Percentiles rank a stretch among this genome's conserved stretches.
These are phyloP conservation scores for Pseudodiploospora longispora DNA, from an alignment of 2,329 filamentous ascomycete genomes.

Conservation along the genomic window DNA sequence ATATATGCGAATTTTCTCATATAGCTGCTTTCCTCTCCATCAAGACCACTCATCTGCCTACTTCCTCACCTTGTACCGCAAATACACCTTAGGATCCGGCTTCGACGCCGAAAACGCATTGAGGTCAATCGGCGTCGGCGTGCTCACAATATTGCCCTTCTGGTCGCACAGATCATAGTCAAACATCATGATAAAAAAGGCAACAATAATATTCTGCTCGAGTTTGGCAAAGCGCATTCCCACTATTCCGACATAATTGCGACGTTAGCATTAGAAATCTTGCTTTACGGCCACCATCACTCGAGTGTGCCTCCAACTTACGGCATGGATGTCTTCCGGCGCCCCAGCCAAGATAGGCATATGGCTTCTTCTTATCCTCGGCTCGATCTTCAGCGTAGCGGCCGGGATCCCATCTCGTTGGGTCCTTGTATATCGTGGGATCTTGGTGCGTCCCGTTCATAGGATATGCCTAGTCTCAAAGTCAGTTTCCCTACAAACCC, in stretches of 20 bases:
- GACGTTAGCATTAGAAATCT: too few relatives aligned
- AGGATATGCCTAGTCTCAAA: slow-evolving; percentile 25
- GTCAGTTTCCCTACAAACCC: slow-evolving; percentile 1
- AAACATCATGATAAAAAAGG: slow-evolving; percentile 41
- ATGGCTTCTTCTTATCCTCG: slow-evolving; percentile 31
- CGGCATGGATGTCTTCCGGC: slow-evolving; percentile 27
- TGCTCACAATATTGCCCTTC: slow-evolving; percentile 20
- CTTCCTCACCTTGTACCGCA: too few relatives aligned
- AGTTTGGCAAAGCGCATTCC: slow-evolving; percentile 36
- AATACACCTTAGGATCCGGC: too few relatives aligned
- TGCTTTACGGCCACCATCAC: background rate
- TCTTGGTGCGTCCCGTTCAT: slow-evolving; percentile 41
- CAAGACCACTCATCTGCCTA: too few relatives aligned
- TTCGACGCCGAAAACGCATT: slow-evolving; percentile 2
- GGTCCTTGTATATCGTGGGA: slow-evolving; percentile 38
- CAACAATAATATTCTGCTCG: slow-evolving; percentile 40
- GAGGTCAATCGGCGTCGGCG: slow-evolving; percentile 9
- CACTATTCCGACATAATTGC: too few relatives aligned
- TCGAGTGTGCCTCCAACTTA: slow-evolving; percentile 11
- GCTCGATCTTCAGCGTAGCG: slow-evolving; percentile 38
- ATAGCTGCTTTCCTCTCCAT: too few relatives aligned
- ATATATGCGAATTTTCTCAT: too few relatives aligned
- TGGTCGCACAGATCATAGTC: slow-evolving; percentile 36
- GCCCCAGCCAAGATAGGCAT: slow-evolving; percentile 28
- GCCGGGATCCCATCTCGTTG: slow-evolving; percentile 40